Conservation (phyloP, 106 monocot species). For the Cymbidium sinense region DNA sequence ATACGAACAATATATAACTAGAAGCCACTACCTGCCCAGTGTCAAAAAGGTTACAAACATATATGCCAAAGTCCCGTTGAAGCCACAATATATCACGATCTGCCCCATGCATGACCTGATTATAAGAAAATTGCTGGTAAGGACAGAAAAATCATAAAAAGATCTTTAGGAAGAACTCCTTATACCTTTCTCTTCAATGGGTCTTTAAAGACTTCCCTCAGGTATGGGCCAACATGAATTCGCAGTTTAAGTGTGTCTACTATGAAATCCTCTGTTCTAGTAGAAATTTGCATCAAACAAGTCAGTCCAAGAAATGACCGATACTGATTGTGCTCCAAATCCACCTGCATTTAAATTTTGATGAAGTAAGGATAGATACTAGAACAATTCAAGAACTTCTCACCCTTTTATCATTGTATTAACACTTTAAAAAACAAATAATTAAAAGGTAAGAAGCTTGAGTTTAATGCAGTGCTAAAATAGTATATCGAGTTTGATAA, state of each 20-base stretch:
- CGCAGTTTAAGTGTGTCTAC: slow-evolving; percentile 91
- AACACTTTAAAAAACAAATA: background rate
- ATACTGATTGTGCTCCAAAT: slow-evolving; percentile 98
- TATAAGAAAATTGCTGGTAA: slow-evolving; percentile 3
- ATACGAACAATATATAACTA: background rate
- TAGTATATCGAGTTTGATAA: background rate
- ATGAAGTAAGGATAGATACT: background rate
- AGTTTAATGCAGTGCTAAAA: background rate
- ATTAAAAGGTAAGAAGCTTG: background rate
- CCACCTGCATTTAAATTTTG: slow-evolving; percentile 46
- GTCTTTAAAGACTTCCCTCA: slow-evolving; percentile 89
- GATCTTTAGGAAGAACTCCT: background rate
- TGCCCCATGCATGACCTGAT: slow-evolving; percentile 98
- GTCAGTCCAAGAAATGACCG: slow-evolving; percentile 95
- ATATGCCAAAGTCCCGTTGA: slow-evolving; percentile 95
- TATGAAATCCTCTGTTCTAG: slow-evolving; percentile 88
- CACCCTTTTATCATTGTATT: background rate
- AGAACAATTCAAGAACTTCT: background rate
- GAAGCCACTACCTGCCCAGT: slow-evolving; percentile 76
- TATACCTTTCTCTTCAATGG: slow-evolving; percentile 84
- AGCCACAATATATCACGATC: slow-evolving; percentile 97
- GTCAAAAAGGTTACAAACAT: slow-evolving; percentile 94
- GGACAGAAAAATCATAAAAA: background rate
- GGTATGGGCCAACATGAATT: slow-evolving; percentile 83
- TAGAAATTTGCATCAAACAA: slow-evolving; percentile 99